These are phyloP conservation scores for Phytopythium aichiense DNA, from an alignment of 352 stramenopile genomes.

Conservation along the genomic window DNA sequence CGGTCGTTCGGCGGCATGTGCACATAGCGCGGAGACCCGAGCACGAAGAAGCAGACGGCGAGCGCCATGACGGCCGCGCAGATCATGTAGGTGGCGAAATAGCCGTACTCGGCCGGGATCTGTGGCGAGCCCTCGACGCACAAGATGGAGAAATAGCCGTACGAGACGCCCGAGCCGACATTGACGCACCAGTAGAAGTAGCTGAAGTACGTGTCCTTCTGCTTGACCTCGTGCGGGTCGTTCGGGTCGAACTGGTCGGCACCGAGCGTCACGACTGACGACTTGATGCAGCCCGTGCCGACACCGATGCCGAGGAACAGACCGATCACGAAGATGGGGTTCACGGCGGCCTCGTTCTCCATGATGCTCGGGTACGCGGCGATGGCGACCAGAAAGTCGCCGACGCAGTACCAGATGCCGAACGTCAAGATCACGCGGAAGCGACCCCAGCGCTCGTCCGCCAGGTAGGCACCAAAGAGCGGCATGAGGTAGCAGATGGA, in stretches of 20 bases:
- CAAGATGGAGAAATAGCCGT: conserved; percentile 68
- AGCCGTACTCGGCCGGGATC: conserved; percentile 71
- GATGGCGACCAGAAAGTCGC: conserved; percentile 58
- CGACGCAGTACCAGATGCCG: conserved; percentile 56
- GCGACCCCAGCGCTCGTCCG: conserved; percentile 56
- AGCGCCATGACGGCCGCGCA: conserved; percentile 37
- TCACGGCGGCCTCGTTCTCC: conserved; percentile 24
- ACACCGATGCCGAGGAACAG: conserved; percentile 47
- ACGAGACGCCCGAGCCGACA: conserved; percentile 60
- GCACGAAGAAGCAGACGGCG: conserved; percentile 27
- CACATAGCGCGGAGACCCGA: conserved; percentile 43
- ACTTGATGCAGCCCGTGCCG: conserved; percentile 49
- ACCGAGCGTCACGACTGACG: conserved; percentile 49
- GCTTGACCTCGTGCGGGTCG: conserved; percentile 29
- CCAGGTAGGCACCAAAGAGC: conserved; percentile 49
- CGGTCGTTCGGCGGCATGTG: conserved; percentile 27
- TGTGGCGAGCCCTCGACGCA: conserved; percentile 60
- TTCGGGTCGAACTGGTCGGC: conserved; percentile 54
- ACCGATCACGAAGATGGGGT: conserved; percentile 57
- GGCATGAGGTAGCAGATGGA: conserved; percentile 54
- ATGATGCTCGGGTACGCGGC: conserved; percentile 48
- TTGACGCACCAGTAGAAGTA: conserved; percentile 85
- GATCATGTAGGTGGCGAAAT: conserved; percentile 72
- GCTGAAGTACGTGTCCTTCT: conserved; percentile 71
- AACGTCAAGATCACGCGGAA: conserved; percentile 60